Percentiles rank a stretch among this genome's conserved stretches.
Conservation (phyloP, 1,284 basidiomycete species). For the Caloboletus inedulis region DNA sequence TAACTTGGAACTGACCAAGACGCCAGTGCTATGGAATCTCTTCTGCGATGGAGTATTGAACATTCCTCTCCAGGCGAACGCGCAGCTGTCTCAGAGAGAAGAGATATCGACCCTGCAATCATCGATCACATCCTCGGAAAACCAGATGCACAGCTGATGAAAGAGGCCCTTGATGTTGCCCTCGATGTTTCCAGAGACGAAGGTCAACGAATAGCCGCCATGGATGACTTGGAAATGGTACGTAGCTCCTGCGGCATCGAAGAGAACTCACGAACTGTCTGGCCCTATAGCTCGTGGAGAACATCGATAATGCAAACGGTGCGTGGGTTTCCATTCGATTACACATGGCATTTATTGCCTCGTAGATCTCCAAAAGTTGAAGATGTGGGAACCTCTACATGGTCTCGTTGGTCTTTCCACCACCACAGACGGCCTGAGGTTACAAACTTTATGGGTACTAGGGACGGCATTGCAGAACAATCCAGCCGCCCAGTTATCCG, state of each 20-base stretch:
- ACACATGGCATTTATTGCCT: conserved; percentile 1
- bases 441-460: conserved; percentile 84
- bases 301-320: conserved; percentile 96
- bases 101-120: conserved; percentile 71
- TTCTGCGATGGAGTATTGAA: conserved; percentile 74
- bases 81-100: conserved; percentile 37
- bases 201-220: conserved; percentile 70
- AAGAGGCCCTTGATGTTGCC: conserved; percentile 77
- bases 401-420: conserved; percentile 55
- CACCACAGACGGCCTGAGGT: conserved; percentile 61
- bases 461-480: conserved; percentile 98
- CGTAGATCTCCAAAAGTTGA: conserved; percentile 76
- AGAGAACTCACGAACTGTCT: not conserved
- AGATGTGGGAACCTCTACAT: conserved; percentile 86
- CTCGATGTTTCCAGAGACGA: conserved; percentile 60
- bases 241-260: conserved; percentile 14
- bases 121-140: conserved; percentile 87
- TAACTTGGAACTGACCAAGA: not conserved
- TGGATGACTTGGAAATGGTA: conserved; percentile 97
- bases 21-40: conserved; percentile 55
- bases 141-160: conserved; percentile 83
- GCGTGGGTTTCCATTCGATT: conserved; percentile 17
- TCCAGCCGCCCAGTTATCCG: conserved; percentile 81
- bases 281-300: conserved; percentile 72
- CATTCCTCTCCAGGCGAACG: conserved; percentile 46